Evolutionary conservation across 345 rosid genomes (phyloP), one percentile per base, ranked within the genome.

Genomic region (Erodium maritimum): DNA sequence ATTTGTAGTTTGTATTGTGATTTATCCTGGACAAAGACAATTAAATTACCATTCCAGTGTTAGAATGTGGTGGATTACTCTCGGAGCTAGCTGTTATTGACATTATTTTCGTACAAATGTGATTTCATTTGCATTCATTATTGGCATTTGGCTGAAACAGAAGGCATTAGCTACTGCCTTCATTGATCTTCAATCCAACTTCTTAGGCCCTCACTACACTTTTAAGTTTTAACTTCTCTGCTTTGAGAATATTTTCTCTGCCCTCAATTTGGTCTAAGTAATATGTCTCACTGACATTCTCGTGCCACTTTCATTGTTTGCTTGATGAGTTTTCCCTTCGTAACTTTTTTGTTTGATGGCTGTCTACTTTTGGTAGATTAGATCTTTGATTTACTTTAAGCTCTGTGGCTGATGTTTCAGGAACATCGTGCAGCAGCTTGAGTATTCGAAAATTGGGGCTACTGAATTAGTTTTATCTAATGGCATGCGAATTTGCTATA

Each of bases 401-500:
- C 56, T 67, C 61, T 71, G 54, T 76, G 56, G 60, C 66, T 59
- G 54, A 51, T 67, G 21, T 61, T 75, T 66, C 84, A 91, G 96
- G 83, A 61, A 61, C 63, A 64, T 85, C 50, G 55, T 67, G 52
- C 66, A 71, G 69, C 89, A 75, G 75, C 61, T 67, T 69, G 91
- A 85, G 59, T 74, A 80, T 71, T 58, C 81, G 65, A 78, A 78
- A 65, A 75, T 91, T 66, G 91, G 87, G 68, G 97, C 87, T 72
- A 80, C 85, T 23, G 97, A 91, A 66, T 59, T 91, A 64, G 69
- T 81, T 50, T 70, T 85, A 74, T 85, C 97, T 60, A 91, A 90
- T 76, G 97, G 95, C 63, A 82, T 87, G 87, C 73, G 80, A 58
- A 79, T 87, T 67, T 87, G 90, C 75, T 87, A 82, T 63, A 87